Conservation (phyloP, 768 basidiomycete genomes). For the Phlebiopsis gigantea region DNA sequence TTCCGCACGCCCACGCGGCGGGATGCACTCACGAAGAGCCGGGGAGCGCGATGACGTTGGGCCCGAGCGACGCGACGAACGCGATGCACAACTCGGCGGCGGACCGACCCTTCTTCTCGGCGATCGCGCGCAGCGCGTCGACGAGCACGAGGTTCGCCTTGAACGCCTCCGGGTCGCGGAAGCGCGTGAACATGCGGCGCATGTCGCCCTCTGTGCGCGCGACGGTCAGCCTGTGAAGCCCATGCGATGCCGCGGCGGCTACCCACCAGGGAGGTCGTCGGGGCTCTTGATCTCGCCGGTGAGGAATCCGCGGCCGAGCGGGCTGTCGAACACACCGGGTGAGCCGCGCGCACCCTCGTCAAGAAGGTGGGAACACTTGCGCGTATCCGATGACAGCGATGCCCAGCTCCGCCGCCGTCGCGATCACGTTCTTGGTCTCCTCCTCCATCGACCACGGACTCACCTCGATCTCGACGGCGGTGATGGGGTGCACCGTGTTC, state of each 20-base stretch:
- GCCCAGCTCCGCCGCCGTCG: conserved; percentile 47
- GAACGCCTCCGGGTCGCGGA: conserved; percentile 35
- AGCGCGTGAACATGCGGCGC: conserved; percentile 28
- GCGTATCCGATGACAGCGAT: conserved; percentile 59
- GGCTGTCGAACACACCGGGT: conserved; percentile 27
- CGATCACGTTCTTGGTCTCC: conserved; percentile 48
- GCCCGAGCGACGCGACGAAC: conserved; percentile 32
- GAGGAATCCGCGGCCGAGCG: conserved; percentile 49
- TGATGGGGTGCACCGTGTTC: conserved; percentile 43
- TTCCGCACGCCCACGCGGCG: not conserved
- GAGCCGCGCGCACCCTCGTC: not conserved
- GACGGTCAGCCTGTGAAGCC: not conserved
- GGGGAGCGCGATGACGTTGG: conserved; percentile 41
- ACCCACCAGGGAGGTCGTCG: conserved; percentile 28
- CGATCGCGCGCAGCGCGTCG: conserved; percentile 34
- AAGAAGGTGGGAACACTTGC: conserved; percentile 26
- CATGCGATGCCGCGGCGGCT: not conserved
- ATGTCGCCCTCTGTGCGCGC: conserved; percentile 31
- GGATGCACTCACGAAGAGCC: conserved; percentile 33
- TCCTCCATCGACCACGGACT: conserved; percentile 56
- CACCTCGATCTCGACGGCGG: conserved; percentile 63
- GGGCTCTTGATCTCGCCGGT: conserved; percentile 41
- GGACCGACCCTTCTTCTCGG: conserved; percentile 36
- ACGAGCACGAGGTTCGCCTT: conserved; percentile 38
- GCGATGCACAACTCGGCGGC: conserved; percentile 35